Conservation (phyloP, 164 flowering plant genomes). For the Stephania yunnanensis region DNA sequence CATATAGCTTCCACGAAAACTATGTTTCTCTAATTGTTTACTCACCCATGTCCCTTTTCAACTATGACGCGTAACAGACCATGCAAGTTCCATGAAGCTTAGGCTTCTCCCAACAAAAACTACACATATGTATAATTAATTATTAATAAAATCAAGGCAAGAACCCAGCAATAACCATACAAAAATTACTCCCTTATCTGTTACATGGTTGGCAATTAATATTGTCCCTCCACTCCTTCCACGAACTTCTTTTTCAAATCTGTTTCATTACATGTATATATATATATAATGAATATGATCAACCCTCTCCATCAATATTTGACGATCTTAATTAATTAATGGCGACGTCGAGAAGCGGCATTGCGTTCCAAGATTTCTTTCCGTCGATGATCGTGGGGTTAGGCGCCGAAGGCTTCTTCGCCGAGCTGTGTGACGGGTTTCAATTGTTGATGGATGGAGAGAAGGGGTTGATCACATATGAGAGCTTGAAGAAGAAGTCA, state of each 20-base stretch:
- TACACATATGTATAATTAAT: neutral
- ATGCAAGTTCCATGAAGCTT: conserved; percentile 5
- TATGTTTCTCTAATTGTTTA: neutral
- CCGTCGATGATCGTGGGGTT: conserved; percentile 48
- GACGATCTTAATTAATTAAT: neutral
- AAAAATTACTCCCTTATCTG: neutral
- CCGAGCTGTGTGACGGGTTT: conserved; percentile 49
- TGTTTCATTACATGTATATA: neutral
- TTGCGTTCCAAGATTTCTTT: conserved; percentile 40
- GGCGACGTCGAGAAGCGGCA: neutral
- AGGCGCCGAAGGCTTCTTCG: conserved; percentile 41
- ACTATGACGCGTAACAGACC: neutral
- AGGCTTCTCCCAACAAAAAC: neutral
- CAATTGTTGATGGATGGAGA: conserved; percentile 36
- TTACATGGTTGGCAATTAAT: conserved; percentile 6
- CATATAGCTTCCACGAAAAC: neutral
- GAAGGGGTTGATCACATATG: conserved; percentile 43
- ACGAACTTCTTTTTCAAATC: neutral
- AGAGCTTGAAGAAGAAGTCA: conserved; percentile 33
- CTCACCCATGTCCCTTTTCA: neutral
- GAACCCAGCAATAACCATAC: conserved; percentile 1
- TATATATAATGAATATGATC: neutral
- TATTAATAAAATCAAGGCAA: neutral
- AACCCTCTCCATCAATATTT: neutral
- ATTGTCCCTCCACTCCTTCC: conserved; percentile 3